phyloP scores from a whole-genome alignment of 1,139 yeast genomes.

The Nakaseomyces sp. region DNA sequence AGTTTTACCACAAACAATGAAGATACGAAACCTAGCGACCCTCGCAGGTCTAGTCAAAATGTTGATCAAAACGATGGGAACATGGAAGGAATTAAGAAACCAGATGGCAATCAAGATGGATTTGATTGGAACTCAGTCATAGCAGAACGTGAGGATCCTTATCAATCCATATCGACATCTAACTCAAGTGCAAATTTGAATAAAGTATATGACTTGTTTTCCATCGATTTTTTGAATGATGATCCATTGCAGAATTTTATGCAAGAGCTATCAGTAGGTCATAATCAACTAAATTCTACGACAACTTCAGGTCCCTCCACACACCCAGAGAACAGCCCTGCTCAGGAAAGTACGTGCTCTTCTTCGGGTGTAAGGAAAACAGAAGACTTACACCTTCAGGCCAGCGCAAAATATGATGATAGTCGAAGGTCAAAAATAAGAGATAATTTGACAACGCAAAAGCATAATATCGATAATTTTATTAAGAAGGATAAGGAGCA shows the following conservation, averaged over 20 bases:
- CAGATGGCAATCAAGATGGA: not conserved
- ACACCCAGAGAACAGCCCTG: conserved; percentile 16
- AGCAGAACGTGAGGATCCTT: conserved; percentile 2
- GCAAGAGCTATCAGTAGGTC: conserved; percentile 18
- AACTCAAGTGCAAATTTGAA: conserved; percentile 8
- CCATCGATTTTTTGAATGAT: conserved; percentile 17
- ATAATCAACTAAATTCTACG: conserved; percentile 3
- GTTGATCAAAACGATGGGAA: not conserved
- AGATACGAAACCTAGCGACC: not conserved
- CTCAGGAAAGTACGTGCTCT: conserved; percentile 1
- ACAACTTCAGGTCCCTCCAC: conserved; percentile 18
- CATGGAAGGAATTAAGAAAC: not conserved
- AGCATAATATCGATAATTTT: conserved; percentile 17
- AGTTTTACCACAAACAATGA: not conserved
- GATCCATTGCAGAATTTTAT: conserved; percentile 24
- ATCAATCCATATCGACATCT: not conserved
- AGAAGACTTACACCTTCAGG: conserved; percentile 4
- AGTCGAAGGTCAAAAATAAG: conserved; percentile 12
- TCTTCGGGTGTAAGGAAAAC: conserved; percentile 2
- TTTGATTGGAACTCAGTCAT: conserved; percentile 4
- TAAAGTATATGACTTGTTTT: conserved; percentile 17
- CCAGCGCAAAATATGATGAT: conserved; percentile 10
- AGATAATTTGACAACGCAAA: conserved; percentile 18
- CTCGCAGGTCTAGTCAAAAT: not conserved
- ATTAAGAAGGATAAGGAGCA: conserved; percentile 9